Evolutionary conservation across 371 early-diverging fungal species (phyloP), one percentile per base, ranked within the genome.

Genomic region (Syncephalastrum racemosum): DNA sequence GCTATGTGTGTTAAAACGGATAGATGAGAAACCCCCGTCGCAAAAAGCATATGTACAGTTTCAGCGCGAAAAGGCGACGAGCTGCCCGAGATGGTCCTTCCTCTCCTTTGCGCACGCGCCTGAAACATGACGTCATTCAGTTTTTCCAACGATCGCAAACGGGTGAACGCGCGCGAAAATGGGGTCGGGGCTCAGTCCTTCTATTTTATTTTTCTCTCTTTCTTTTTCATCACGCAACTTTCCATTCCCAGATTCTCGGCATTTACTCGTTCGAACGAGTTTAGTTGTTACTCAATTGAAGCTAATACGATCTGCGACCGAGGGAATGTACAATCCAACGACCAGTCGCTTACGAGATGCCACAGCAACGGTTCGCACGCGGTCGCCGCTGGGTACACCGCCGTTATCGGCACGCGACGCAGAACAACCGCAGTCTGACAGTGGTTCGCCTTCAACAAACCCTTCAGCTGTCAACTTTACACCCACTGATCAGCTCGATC

Each of bases 401-500:
- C 51, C 61, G 8, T 18, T 54, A 18, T 55, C 61, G 16, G 55
- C 61, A 20, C 39, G 46, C 13, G 42, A 47, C 36, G 36, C 36
- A 31, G 36, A 31, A 10, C 36, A 31, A 8, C 36, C 36, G 2
- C 36, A 8, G 36, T 31, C 36, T 31, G 36, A 31, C 10, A 31
- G 36, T 16, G 18, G 16, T 1, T 22, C 15, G 25, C 31, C 15
- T 6, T 46, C 45, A 23, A 18, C 24, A 51, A 18, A 51, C 52
- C 20, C 52, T 25, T 27, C 36, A 12, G 36, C 52, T 31, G 50
- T 57, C 7, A 41, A 57, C 22, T 36, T 22, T 25, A 47, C 61
- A 36, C 57, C 66, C 4, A 52, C 63, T 16, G 67, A 67, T 41
- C 66, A 67, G 41, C 51, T 71, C 39, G 56, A 58, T 31, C 46